A percentile compares a stretch with the other conserved stretches of the same genome.
Evolutionary conservation across 805 yeast species (phyloP).

Genomic region (Phaffomyces antillensis): DNA sequence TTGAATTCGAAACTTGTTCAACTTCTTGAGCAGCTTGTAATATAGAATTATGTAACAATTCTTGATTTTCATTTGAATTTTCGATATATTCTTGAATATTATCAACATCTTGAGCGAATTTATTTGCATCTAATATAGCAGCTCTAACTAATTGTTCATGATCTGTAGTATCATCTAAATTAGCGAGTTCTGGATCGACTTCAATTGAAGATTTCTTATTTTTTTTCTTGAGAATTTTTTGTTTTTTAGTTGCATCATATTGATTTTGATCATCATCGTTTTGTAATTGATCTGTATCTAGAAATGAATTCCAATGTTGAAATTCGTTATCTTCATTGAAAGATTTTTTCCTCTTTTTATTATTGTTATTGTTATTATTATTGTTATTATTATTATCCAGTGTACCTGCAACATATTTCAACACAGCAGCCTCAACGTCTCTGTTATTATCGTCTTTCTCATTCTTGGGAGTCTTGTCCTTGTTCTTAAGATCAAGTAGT

Average conservation of each 20-base stretch:
- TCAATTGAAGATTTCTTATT: constrained; percentile 21
- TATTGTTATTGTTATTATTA: constrained; percentile 20
- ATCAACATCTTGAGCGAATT: constrained; percentile 42
- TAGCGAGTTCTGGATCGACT: constrained; percentile 55
- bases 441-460: constrained; percentile 7
- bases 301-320: constrained; percentile 24
- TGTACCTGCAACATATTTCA: constrained; percentile 64
- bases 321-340: constrained; percentile 19
- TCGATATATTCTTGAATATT: constrained; percentile 25
- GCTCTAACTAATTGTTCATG: constrained; percentile 65
- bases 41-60: constrained; percentile 20
- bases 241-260: background rate
- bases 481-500: constrained; percentile 17
- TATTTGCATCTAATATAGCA: constrained; percentile 62
- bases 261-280: background rate
- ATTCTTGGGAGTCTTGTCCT: constrained; percentile 9
- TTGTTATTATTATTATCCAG: constrained; percentile 29
- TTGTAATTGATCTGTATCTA: constrained; percentile 20
- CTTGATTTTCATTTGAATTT: constrained; percentile 17
- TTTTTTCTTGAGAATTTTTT: background rate
- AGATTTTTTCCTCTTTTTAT: constrained; percentile 17
- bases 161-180: constrained; percentile 39
- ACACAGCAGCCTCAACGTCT: constrained; percentile 70
- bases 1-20: constrained; percentile 4
- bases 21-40: constrained; percentile 21